Evolutionary conservation across 2,329 filamentous ascomycete genomes (phyloP).

Genomic region (Fusarium fracticaudum): DNA sequence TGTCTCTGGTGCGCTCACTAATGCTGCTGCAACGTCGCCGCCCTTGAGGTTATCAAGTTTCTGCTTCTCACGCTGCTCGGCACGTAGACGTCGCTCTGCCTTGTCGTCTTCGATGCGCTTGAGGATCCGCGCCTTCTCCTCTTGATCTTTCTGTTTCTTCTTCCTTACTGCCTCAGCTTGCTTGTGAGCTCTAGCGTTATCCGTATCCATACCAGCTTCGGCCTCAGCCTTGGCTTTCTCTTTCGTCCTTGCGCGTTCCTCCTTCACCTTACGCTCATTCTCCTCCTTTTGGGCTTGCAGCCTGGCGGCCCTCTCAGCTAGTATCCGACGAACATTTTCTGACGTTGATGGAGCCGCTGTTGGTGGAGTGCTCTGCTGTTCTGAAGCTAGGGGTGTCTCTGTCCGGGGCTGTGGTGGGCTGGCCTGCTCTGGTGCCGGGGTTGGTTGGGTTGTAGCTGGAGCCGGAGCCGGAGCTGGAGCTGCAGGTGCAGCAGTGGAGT

Average conservation of each 20-base stretch:
- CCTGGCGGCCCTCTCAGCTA: conserved; percentile 61
- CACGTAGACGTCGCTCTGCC: conserved; percentile 68
- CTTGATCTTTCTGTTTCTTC: conserved; percentile 70
- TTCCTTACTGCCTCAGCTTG: conserved; percentile 68
- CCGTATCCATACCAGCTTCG: conserved; percentile 46
- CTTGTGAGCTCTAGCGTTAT: conserved; percentile 51
- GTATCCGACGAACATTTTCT: conserved; percentile 50
- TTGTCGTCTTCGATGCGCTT: conserved; percentile 82
- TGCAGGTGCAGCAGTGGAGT: conserved; percentile 32
- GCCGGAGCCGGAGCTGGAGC: conserved; percentile 4
- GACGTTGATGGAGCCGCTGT: conserved; percentile 41
- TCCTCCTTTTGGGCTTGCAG: conserved; percentile 55
- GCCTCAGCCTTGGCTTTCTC: conserved; percentile 57
- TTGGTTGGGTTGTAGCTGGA: background rate
- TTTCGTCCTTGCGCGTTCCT: conserved; percentile 58
- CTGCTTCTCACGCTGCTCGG: conserved; percentile 60
- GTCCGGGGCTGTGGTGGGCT: conserved; percentile 31
- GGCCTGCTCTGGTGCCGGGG: conserved; percentile 25
- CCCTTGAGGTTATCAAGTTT: conserved; percentile 43
- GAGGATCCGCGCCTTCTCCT: conserved; percentile 77
- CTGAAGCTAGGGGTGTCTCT: conserved; percentile 25
- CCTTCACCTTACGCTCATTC: conserved; percentile 59
- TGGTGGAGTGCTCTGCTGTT: conserved; percentile 31
- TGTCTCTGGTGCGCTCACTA: conserved; percentile 47
- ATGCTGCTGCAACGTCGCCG: conserved; percentile 43